Evolutionary conservation across 257 asterid genomes (phyloP), one percentile per base, ranked within the genome.

Genomic region (Mentha longifolia): DNA sequence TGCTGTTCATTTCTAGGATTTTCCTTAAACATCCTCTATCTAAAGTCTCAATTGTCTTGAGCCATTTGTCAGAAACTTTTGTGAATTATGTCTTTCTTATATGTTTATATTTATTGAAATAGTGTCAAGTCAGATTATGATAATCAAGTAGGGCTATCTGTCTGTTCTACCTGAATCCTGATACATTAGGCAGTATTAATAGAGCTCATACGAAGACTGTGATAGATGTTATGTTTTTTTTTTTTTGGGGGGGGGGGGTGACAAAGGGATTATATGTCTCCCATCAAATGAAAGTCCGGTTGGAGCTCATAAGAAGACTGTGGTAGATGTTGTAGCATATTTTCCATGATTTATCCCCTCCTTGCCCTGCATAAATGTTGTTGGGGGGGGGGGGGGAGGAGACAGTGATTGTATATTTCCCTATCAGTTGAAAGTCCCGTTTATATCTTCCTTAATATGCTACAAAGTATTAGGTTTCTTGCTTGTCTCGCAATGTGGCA

Each of bases 381-480:
- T 47, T 17, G 2, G 28, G 13, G 20, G 30, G 20, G n/a, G n/a
- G n/a, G n/a, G 0, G 9, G 58, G 10, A 31, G 31, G 31, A 1
- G 31, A 28, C 3, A 42, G 46, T 25, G 25, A 16, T 49, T 49
- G 22, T 16, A 19, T 51, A 51, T 51, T 31, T 51, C 58, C 30
- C 30, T 58, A 46, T 51, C 45, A 37, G 46, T 61, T 54, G 25
- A 41, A n/a, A 14, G 43, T 15, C 46, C 2, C 14, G 51, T 51
- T 6, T n/a, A 19, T 9, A 43, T 73, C 47, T 59, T 66, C 60
- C 37, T 77, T 47, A 14, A 31, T 72, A 45, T 75, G 16, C 56
- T 28, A 28, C 31, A 3, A 59, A 39, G 52, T 12, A 42, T 50
- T 45, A 15, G 45, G 65, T 61, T 61, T 63, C 17, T 55, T 65